phyloP scores from a whole-genome alignment of 2,329 filamentous ascomycete species.

The Trichoderma sp. region DNA sequence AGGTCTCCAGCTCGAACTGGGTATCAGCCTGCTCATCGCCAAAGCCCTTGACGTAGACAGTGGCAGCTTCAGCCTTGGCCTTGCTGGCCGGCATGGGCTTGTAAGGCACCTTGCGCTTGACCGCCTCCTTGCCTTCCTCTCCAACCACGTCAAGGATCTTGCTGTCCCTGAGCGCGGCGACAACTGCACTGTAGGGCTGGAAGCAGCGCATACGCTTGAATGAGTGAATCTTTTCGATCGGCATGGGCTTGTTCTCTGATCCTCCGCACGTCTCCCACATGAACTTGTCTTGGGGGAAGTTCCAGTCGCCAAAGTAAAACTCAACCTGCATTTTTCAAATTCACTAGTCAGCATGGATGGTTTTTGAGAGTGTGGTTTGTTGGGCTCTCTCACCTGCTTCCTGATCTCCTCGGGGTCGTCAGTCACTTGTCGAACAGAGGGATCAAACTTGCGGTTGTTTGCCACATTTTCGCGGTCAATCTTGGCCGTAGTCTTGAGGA shows the following conservation, averaged over 20 bases:
- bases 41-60: slow-evolving; percentile 92
- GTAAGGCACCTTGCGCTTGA: slow-evolving; percentile 74
- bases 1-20: slow-evolving; percentile 91
- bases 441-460: slow-evolving; percentile 69
- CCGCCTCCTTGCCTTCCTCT: slow-evolving; percentile 64
- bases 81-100: slow-evolving; percentile 57
- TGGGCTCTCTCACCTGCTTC: slow-evolving; percentile 60
- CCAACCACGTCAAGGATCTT: slow-evolving; percentile 70
- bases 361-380: neutral
- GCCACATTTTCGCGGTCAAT: slow-evolving; percentile 38
- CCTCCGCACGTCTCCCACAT: slow-evolving; percentile 77
- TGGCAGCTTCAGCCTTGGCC: slow-evolving; percentile 66
- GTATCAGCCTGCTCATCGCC: slow-evolving; percentile 77
- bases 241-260: slow-evolving; percentile 74
- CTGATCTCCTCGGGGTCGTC: slow-evolving; percentile 79
- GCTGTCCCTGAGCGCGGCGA: slow-evolving; percentile 79
- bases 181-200: slow-evolving; percentile 79
- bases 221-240: slow-evolving; percentile 70
- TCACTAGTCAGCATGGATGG: neutral
- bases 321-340: slow-evolving; percentile 61
- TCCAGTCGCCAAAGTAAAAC: slow-evolving; percentile 93
- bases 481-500: slow-evolving; percentile 46
- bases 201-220: slow-evolving; percentile 98
- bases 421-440: slow-evolving; percentile 63
- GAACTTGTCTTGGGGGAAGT: slow-evolving; percentile 85